Conservation (phyloP, 345 rosid genomes). For the Sisymbrium altissimum region DNA sequence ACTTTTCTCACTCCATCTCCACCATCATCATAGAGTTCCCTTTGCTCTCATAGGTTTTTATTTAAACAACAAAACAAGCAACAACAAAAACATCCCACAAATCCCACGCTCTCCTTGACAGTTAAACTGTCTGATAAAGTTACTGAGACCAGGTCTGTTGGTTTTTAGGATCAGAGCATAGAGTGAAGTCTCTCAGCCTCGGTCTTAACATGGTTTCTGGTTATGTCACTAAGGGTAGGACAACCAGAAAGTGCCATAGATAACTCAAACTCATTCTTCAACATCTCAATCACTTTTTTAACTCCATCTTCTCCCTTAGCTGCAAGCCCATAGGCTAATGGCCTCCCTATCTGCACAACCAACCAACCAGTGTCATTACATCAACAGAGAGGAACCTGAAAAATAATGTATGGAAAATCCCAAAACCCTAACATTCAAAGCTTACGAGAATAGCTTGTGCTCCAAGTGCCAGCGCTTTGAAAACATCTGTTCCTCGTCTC, state of each 20-base stretch:
- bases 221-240: conserved; percentile 51
- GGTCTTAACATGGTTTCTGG: conserved; percentile 58
- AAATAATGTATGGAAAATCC: background rate
- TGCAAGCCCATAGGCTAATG: conserved; percentile 67
- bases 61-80: background rate
- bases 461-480: conserved; percentile 90
- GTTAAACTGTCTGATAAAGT: background rate
- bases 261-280: conserved; percentile 72
- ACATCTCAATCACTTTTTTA: conserved; percentile 59
- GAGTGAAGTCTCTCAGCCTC: conserved; percentile 45
- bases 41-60: background rate
- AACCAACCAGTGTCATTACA: background rate
- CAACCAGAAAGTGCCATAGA: conserved; percentile 85
- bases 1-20: no score
- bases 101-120: background rate
- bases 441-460: conserved; percentile 87
- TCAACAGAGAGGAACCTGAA: background rate
- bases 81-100: background rate
- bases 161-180: conserved; percentile 36
- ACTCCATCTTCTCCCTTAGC: conserved; percentile 75
- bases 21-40: no score
- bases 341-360: conserved; percentile 80
- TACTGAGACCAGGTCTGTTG: background rate
- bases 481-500: conserved; percentile 77
- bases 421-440: background rate